phyloP scores from a whole-genome alignment of 208 protist species.

The Crithidia thermophila region DNA sequence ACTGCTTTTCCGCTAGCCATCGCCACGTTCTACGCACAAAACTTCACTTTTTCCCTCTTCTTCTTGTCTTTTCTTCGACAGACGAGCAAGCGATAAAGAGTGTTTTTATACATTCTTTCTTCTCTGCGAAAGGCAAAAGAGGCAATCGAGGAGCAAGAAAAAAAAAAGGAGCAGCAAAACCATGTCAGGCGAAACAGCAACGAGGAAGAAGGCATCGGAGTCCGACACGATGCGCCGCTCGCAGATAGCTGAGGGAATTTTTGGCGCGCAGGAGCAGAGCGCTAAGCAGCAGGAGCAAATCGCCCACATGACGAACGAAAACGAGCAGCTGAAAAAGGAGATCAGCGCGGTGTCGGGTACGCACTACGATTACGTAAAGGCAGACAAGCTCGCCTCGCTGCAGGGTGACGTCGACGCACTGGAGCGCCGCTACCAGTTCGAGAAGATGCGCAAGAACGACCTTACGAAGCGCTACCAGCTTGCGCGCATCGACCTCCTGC shows the following conservation, averaged over 20 bases:
- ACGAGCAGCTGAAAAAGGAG: constrained; percentile 90
- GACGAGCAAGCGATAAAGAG: too few species aligned
- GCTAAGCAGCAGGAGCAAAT: constrained; percentile 84
- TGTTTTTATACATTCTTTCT: not conserved
- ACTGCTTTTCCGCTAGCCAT: too few species aligned
- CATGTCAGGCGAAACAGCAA: constrained; percentile 20
- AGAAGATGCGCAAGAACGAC: constrained; percentile 93
- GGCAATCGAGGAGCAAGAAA: not conserved
- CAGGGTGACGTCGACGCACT: constrained; percentile 88
- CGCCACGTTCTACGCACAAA: too few species aligned
- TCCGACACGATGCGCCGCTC: constrained; percentile 62
- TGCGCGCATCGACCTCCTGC: constrained; percentile 83
- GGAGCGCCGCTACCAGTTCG: constrained; percentile 91
- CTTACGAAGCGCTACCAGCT: constrained; percentile 86
- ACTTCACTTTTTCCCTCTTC: too few species aligned
- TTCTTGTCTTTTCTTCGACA: too few species aligned
- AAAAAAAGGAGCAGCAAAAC: too few species aligned
- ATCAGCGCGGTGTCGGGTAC: constrained; percentile 69
- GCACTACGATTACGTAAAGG: constrained; percentile 87
- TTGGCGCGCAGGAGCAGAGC: constrained; percentile 61
- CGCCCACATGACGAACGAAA: constrained; percentile 69
- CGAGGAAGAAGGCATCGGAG: constrained; percentile 33
- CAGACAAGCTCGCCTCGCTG: constrained; percentile 83
- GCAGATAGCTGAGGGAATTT: constrained; percentile 58
- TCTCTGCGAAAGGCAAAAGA: not conserved